Base-by-base conservation (phyloP, 148 eudicot species). In the Fagopyrum homotropicum region DNA sequence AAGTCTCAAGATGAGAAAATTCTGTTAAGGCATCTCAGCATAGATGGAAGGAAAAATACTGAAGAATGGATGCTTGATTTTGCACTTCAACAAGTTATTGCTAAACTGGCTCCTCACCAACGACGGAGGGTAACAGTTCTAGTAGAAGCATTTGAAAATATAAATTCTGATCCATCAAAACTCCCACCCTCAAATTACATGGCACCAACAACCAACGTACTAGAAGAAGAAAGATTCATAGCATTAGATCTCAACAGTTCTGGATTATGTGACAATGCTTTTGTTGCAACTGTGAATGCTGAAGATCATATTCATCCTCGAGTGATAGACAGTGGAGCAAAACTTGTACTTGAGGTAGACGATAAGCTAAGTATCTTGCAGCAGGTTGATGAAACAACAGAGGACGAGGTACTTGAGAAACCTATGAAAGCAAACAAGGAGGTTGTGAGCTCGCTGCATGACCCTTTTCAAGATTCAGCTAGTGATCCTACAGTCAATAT, bases 51-150 rank as follows among this genome's bases (percentile, higher is more conserved):
- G 55, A 72, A 29, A 47, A 72, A 49, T 40, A 26, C 55, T 59
- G 92, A 92, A 79, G 91, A 90, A 76, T 90, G 96, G 93, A 95
- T 92, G 97, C 85, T 90, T 75, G 97, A 95, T 78, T 80, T 92
- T 80, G 93, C 94, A 48, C 87, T 95, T 47, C 74, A 72, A 19
- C 74, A 72, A 49, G 74, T 72, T 22, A 72, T 72, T 72, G 52
- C 74, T 29, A 72, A 72, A 14, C 43, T 72, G 74, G 74, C 51
- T 72, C 74, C 74, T 72, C 54, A 52, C 55, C 74, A 72, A 45
- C 74, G 47, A 49, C 46, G 55, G 43, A 86, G 88, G 80, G 98
- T 95, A 49, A 78, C 90, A 64, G 46, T 95, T 74, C 92, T 95
- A 47, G 91, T 92, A 69, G 82, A 85, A 81, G 98, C 98, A 55